Base-by-base conservation (phyloP, 495 filamentous ascomycete species). In the Talaromyces wortmannii region DNA sequence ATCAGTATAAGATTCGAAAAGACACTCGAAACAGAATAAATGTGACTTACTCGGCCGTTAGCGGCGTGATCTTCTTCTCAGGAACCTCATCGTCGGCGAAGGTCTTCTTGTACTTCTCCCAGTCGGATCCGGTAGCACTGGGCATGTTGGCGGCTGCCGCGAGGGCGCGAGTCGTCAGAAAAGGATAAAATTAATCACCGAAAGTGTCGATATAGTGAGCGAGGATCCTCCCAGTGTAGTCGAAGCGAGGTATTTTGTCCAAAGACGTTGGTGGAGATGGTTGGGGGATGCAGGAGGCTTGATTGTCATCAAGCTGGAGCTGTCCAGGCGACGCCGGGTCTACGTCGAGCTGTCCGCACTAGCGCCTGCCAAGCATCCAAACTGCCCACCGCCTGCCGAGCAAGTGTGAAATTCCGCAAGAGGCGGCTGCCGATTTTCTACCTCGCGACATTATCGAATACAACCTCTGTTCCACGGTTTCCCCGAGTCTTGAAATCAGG, bases 1-100 rank as follows among this genome's bases (percentile, higher is more conserved):
- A 57, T 72, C 55, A 71, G 67, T 50, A 47, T 36, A 18, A 7
- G 12, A 31, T 30, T 7, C 15, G 49, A 53, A 15, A 29, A 15
- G n/a, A 23, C 17, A 12, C 29, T 48, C 57, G 50, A 55, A 46
- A 52, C 45, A 49, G 46, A 31, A 32, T 10, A 43, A 47, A 56
- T 50, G 10, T 12, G 40, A 80, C 88, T 63, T 78, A 97, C 92
- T 96, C 92, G 78, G 96, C 94, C 60, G 91, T 83, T 36, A 98
- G 78, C 56, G 94, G 94, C 42, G 90, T 91, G 66, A 97, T 98
- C 82, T 97, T 98, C 88, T 98, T 98, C 81, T 98, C 94, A 66
- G 91, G 89, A 69, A 91, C 82, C 67, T 97, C 94, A 60, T 98
- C 94, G 67, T 98, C 94, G 56, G 86, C 92, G 65, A 88, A 98